These are phyloP conservation scores for Serendipita sp. DNA, from an alignment of 768 basidiomycete species.

Conservation along the genomic window DNA sequence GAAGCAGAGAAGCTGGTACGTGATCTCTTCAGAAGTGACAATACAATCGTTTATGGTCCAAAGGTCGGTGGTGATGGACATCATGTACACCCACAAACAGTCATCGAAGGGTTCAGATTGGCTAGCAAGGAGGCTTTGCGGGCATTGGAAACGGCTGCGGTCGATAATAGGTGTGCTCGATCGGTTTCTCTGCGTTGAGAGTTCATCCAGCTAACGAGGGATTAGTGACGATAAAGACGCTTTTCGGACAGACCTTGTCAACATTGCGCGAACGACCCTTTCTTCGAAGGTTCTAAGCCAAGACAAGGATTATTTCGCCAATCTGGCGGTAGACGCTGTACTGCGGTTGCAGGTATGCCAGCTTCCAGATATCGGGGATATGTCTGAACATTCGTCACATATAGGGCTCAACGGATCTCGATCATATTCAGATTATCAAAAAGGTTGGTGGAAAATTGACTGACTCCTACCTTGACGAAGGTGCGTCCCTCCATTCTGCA, in stretches of 20 bases:
- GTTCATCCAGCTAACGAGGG: not conserved
- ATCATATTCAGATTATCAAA: constrained; percentile 99
- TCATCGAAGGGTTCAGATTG: constrained; percentile 91
- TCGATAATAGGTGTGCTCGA: constrained; percentile 61
- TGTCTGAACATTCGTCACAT: constrained; percentile 4
- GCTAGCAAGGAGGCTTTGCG: constrained; percentile 72
- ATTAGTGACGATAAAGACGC: not conserved
- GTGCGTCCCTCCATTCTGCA: constrained; percentile 28
- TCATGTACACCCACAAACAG: constrained; percentile 96
- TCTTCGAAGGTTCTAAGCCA: constrained; percentile 93
- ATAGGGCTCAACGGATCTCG: constrained; percentile 88
- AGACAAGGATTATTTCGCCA: constrained; percentile 96
- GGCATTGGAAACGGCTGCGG: constrained; percentile 68
- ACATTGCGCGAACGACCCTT: constrained; percentile 90
- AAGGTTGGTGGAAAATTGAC: constrained; percentile 98
- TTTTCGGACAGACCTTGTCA: constrained; percentile 85
- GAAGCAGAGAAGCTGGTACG: constrained; percentile 88
- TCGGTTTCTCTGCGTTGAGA: not conserved
- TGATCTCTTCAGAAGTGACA: not conserved
- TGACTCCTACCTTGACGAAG: constrained; percentile 96
- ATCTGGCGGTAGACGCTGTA: constrained; percentile 94
- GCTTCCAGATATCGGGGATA: no score
- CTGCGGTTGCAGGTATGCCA: constrained; percentile 72
- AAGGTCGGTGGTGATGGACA: constrained; percentile 25
- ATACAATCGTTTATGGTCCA: not conserved